Base-by-base conservation (phyloP, 441 rosid genomes). In the Adansonia gregorii region DNA sequence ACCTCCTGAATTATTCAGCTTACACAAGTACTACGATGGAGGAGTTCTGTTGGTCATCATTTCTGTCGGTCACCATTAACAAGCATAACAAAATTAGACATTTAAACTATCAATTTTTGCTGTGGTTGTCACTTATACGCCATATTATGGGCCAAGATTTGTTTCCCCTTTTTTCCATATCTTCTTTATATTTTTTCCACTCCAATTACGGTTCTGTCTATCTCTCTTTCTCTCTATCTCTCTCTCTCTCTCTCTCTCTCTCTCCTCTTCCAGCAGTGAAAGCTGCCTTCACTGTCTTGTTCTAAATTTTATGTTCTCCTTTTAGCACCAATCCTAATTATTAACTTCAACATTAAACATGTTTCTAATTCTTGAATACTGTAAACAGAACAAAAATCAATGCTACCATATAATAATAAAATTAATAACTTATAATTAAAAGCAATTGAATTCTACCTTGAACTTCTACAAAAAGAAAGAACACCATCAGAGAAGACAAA, bases 61-160 rank as follows among this genome's bases (percentile, higher is more conserved):
- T n/a, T 65, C 69, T 65, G 65, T 11, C 46, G 45, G 69, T 65
- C 48, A 65, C 22, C 22, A 35, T 39, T 39, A 65, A 65, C 14
- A 39, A 43, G 69, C n/a, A 48, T 27, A 65, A 11, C 20, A 65
- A 39, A 17, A 65, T n/a, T 39, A 35, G 14, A 65, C 43, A 65
- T 17, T n/a, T 35, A 41, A n/a, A 15, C 45, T 31, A 27, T 15
- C 43, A 61, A 17, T 8, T 61, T 27, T 12, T 61, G 43, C 41
- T 61, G 12, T 61, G 67, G 41, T 61, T 61, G 67, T 61, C 67
- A 64, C 68, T 43, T 64, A 35, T 64, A 55, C n/a, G 11, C 24
- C 60, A 17, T 2, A 55, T 55, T 7, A 55, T 17, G 24, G 24
- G 10, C 60, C 10, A 19, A 55, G 24, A 8, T 19, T 55, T 19